Evolutionary conservation across 2,329 filamentous ascomycete species (phyloP).

Genomic region (Alternaria arbusti): DNA sequence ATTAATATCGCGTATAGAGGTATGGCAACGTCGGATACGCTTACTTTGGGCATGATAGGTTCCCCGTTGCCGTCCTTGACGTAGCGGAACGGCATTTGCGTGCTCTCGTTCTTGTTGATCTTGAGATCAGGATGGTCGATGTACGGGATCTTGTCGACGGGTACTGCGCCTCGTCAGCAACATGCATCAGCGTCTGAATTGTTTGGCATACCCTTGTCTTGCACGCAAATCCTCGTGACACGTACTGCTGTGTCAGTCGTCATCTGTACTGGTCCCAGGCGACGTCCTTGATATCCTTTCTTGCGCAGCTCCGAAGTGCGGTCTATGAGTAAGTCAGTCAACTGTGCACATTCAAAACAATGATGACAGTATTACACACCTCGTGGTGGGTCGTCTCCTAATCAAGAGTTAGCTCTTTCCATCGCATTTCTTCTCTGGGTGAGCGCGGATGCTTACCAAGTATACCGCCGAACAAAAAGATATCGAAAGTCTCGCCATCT

Average conservation of each 20-base stretch:
- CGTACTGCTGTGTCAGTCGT: conserved; percentile 97
- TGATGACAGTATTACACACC: conserved; percentile 61
- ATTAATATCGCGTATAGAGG: conserved; percentile 31
- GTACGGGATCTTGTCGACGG: conserved; percentile 80
- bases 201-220: conserved; percentile 74
- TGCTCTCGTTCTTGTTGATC: conserved; percentile 90
- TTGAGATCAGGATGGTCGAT: conserved; percentile 88
- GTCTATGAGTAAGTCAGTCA: conserved; percentile 61
- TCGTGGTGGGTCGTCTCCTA: conserved; percentile 91
- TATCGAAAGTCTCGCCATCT: conserved; percentile 83
- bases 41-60: conserved; percentile 90
- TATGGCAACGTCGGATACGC: conserved; percentile 28
- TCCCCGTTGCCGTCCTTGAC: conserved; percentile 76
- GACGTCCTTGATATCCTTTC: conserved; percentile 87
- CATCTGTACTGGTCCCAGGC: conserved; percentile 94
- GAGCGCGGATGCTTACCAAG: conserved; percentile 66
- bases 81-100: conserved; percentile 98
- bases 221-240: conserved; percentile 87
- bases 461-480: conserved; percentile 95
- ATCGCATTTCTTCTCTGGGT: background rate
- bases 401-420: conserved; percentile 29
- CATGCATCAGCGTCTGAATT: background rate
- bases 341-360: background rate
- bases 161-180: conserved; percentile 60
- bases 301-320: conserved; percentile 93